A percentile compares a stretch with the other conserved stretches of the same genome.
Evolutionary conservation across 768 basidiomycete species (phyloP).

Genomic region (Collybia sordida): DNA sequence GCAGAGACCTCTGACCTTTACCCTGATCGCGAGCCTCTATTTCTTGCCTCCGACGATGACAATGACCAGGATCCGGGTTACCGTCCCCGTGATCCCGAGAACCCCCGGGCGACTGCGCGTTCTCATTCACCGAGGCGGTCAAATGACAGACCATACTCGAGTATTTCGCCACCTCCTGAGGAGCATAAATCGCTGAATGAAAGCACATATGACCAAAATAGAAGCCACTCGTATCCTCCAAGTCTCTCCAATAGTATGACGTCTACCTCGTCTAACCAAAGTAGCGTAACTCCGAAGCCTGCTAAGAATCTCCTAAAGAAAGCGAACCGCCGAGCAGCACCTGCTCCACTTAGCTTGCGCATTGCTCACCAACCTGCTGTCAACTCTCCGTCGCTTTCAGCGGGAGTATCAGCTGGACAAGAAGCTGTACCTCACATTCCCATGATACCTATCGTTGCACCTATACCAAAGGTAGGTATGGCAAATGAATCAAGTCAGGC

Average conservation of each 20-base stretch:
- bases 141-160: constrained; percentile 23
- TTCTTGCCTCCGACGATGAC: constrained; percentile 53
- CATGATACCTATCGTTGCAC: constrained; percentile 10
- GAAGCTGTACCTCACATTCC: constrained; percentile 5
- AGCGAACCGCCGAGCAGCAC: constrained; percentile 38
- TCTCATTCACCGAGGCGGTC: constrained; percentile 29
- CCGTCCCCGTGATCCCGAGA: constrained; percentile 44
- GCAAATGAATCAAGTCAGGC: constrained; percentile 18
- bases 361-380: constrained; percentile 29
- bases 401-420: constrained; percentile 13
- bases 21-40: constrained; percentile 65
- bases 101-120: constrained; percentile 31
- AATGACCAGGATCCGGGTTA: constrained; percentile 41
- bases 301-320: constrained; percentile 37
- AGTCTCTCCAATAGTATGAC: constrained; percentile 44
- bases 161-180: constrained; percentile 22
- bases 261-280: constrained; percentile 27
- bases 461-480: constrained; percentile 8
- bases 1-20: constrained; percentile 33
- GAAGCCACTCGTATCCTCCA: constrained; percentile 64
- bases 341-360: constrained; percentile 40
- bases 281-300: constrained; percentile 22
- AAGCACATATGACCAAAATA: constrained; percentile 29
- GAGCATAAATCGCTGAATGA: constrained; percentile 42
- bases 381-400: constrained; percentile 22